A percentile compares a stretch with the other conserved stretches of the same genome.
These are phyloP conservation scores for Saccharomycopsis babjevae DNA, from an alignment of 805 yeast species.

Conservation along the genomic window DNA sequence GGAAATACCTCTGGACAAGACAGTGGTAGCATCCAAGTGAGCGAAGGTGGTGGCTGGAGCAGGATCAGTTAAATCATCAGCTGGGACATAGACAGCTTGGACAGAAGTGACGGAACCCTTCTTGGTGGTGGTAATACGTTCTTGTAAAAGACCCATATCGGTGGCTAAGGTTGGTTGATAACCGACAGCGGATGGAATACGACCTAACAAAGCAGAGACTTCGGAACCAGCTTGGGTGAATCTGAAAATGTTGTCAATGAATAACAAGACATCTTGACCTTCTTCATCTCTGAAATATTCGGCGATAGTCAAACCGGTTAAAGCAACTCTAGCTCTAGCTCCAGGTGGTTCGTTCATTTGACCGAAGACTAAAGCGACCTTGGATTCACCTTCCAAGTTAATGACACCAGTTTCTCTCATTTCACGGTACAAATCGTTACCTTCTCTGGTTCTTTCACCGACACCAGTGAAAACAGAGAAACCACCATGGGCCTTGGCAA, in stretches of 20 bases:
- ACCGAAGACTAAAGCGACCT: constrained; percentile 98
- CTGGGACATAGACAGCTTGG: constrained; percentile 99
- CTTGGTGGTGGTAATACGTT: constrained; percentile 98
- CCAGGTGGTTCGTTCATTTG: constrained; percentile 99
- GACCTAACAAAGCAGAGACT: constrained; percentile 98
- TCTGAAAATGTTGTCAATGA: constrained; percentile 99
- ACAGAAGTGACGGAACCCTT: constrained; percentile 99
- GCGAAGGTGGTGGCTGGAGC: constrained; percentile 99
- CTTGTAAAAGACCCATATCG: constrained; percentile 99
- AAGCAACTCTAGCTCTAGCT: constrained; percentile 53
- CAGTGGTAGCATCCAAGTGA: constrained; percentile 99
- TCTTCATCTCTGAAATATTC: constrained; percentile 99
- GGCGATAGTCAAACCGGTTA: constrained; percentile 18
- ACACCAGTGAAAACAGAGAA: constrained; percentile 50
- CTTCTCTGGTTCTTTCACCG: constrained; percentile 99
- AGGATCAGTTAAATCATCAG: constrained; percentile 99
- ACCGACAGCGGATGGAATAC: constrained; percentile 99
- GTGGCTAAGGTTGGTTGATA: constrained; percentile 99
- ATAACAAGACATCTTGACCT: constrained; percentile 99
- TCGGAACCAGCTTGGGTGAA: constrained; percentile 99
- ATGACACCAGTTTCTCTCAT: constrained; percentile 99
- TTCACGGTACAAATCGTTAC: constrained; percentile 99
- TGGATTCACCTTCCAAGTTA: constrained; percentile 98
- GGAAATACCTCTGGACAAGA: constrained; percentile 98
- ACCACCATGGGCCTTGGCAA: constrained; percentile 92